A percentile compares a stretch with the other conserved stretches of the same genome.
Conservation (phyloP, 257 asterid species). For the Nicotiana benthamiana region DNA sequence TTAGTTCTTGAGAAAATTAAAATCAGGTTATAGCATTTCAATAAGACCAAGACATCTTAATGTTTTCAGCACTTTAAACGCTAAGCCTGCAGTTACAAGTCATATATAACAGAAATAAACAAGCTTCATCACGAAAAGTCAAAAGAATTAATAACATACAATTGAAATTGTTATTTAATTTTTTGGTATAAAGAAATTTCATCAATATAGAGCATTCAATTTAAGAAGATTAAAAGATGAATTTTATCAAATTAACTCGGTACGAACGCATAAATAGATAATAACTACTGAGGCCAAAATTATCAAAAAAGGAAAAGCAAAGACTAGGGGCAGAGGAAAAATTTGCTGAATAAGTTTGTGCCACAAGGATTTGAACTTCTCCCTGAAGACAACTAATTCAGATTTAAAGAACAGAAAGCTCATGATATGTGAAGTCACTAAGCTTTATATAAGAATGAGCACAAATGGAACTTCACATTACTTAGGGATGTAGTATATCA, state of each 20-base stretch:
- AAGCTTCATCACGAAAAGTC: not conserved
- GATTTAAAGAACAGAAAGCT: not conserved
- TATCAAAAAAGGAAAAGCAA: not conserved
- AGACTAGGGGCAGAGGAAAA: not conserved
- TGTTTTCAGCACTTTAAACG: not conserved
- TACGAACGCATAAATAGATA: not conserved
- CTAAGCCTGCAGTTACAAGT: not conserved
- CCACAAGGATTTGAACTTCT: not conserved
- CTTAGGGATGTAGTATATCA: not conserved
- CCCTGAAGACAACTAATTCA: not conserved
- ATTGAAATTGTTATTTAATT: not conserved
- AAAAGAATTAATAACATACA: not conserved
- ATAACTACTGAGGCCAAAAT: not conserved
- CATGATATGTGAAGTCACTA: conserved; percentile 1
- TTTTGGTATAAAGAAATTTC: not conserved
- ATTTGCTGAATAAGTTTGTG: not conserved
- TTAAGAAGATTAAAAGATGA: not conserved
- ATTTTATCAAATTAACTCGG: not conserved
- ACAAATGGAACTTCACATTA: not conserved
- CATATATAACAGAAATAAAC: not conserved
- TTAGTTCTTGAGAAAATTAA: not conserved
- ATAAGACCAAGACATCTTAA: not conserved
- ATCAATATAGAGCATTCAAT: not conserved
- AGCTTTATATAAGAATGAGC: not conserved
- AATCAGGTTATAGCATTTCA: not conserved